A percentile compares a stretch with the other conserved stretches of the same genome.
phyloP scores from a whole-genome alignment of 768 basidiomycete genomes.

The Boletellus ananiceps region DNA sequence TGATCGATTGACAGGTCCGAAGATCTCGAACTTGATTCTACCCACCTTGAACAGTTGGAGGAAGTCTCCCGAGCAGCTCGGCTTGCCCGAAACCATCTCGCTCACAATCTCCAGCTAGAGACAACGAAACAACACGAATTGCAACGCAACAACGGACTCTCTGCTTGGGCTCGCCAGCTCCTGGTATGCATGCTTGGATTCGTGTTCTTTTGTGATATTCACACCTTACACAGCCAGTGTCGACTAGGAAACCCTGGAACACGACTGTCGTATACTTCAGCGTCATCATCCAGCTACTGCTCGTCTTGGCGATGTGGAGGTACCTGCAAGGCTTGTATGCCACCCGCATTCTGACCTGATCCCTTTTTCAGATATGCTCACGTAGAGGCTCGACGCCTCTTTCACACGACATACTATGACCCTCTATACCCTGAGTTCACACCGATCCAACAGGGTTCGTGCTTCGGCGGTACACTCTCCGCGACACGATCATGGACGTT shows the following conservation, averaged over 20 bases:
- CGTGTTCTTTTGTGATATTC: conserved; percentile 3
- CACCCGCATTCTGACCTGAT: conserved; percentile 4
- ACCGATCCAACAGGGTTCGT: conserved; percentile 35
- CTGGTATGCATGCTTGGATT: conserved; percentile 32
- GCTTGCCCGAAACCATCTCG: conserved; percentile 43
- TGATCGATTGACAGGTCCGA: conserved; percentile 34
- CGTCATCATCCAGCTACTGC: conserved; percentile 41
- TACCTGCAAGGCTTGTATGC: conserved; percentile 28
- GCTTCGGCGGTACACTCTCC: conserved; percentile 30
- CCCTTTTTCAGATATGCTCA: conserved; percentile 38
- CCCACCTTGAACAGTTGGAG: conserved; percentile 48
- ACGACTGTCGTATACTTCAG: conserved; percentile 34
- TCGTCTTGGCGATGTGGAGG: conserved; percentile 57
- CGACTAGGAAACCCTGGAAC: conserved; percentile 18
- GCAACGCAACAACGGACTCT: conserved; percentile 31
- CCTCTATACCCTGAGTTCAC: conserved; percentile 73
- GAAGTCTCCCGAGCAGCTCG: conserved; percentile 51
- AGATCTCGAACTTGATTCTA: conserved; percentile 35
- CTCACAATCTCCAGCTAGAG: conserved; percentile 39
- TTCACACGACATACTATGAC: conserved; percentile 74
- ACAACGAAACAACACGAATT: conserved; percentile 34
- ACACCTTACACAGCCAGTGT: conserved; percentile 16
- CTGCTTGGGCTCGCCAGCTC: conserved; percentile 34
- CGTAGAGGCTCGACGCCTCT: conserved; percentile 49
- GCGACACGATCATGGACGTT: conserved; percentile 37